These are phyloP conservation scores for Mortierella sp. DNA, from an alignment of 371 early-diverging fungal genomes.

Conservation along the genomic window DNA sequence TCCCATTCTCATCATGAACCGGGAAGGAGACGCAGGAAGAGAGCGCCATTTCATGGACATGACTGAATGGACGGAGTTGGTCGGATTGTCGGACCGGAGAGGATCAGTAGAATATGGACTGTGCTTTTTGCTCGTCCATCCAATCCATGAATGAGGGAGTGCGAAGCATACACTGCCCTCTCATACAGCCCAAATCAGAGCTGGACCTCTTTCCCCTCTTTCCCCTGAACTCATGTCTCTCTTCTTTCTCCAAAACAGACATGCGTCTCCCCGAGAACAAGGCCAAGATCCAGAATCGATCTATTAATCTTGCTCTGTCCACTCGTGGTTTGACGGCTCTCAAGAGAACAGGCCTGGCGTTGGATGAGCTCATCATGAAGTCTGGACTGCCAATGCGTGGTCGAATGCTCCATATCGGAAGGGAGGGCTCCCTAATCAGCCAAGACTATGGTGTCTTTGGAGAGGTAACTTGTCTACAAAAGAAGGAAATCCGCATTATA, in stretches of 20 bases:
- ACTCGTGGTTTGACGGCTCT: constrained; percentile 90
- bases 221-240: neutral
- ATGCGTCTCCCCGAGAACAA: constrained; percentile 72
- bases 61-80: no score
- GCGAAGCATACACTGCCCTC: no score
- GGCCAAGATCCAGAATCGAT: constrained; percentile 72
- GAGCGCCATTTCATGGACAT: no score
- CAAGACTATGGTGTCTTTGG: constrained; percentile 91
- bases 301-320: constrained; percentile 96
- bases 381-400: constrained; percentile 93
- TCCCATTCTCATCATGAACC: no score
- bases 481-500: no score
- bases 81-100: no score
- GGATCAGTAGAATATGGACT: no score
- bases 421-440: constrained; percentile 74
- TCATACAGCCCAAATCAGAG: no score
- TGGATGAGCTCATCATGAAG: constrained; percentile 74
- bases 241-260: constrained; percentile 54
- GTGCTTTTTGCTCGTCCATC: no score
- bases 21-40: no score
- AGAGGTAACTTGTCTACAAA: constrained; percentile 63
- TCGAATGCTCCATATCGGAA: constrained; percentile 87
- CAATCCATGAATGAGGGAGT: no score
- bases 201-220: neutral
- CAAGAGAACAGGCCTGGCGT: constrained; percentile 68